Base-by-base conservation (phyloP, 225 moss, liverwort and hornwort species). In the Straminergon stramineum region DNA sequence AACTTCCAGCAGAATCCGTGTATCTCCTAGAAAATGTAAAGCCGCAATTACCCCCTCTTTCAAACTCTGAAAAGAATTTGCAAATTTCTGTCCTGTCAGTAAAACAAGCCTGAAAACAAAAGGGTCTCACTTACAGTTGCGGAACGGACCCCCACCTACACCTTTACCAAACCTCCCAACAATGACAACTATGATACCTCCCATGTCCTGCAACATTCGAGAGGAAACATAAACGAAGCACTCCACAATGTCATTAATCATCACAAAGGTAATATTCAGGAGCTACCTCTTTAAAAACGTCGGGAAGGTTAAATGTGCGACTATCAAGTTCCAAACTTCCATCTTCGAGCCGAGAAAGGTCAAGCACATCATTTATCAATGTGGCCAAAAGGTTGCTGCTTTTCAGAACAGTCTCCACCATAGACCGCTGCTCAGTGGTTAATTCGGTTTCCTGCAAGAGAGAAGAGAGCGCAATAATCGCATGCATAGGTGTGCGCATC, bases 401-500 rank as follows among this genome's bases (percentile, higher is more conserved):
- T 90, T 98, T 98, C 61, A 98, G 87, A 67, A 98, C 95, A 81
- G 98, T 98, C 45, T 98, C 98, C 80, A 98, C 96, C 98, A 98
- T 98, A 20, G 97, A 97, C 83, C 98, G 93, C 91, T 98, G 98
- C 89, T 98, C 98, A 68, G 97, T 95, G 51, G 91, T 91, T 94
- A 98, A 92, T 70, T 98, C 97, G 13, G 97, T 95, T 89, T 98
- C 98, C 85, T 98, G 98, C 86, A 98, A 79, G 79, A 98, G 95
- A 74, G 98, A 98, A 53, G 98, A 98, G 77, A 98, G 92, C 27
- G 98, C 96, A 89, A 98, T 97, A 81, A 98, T 97, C 41, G 98
- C 98, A 84, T 97, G 98, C 98, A 98, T 98, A 18, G 98, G 98
- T 13, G 98, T 98, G 81, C 98, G 94, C 98, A 98, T 98, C 93